Conservation (phyloP, 2,329 filamentous ascomycete genomes). For the Colletotrichum sojae region DNA sequence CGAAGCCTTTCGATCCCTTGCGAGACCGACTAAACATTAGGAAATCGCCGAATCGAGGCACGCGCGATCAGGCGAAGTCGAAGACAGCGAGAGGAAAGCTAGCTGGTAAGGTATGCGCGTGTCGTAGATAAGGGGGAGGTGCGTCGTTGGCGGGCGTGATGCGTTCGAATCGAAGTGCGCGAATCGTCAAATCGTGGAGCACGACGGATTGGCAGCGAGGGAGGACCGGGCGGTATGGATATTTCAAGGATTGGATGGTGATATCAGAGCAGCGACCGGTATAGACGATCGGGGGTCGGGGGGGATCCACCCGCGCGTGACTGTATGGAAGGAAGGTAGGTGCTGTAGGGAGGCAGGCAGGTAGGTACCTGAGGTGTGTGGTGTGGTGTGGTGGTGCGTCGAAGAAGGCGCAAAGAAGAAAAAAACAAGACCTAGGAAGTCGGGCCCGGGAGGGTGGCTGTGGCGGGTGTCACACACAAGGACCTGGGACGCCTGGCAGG, state of each 20-base stretch:
- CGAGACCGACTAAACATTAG: slow-evolving; percentile 39
- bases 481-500: slow-evolving; percentile 39
- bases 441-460: slow-evolving; percentile 33
- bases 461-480: slow-evolving; percentile 39
- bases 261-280: slow-evolving; percentile 34
- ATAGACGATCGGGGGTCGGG: slow-evolving; percentile 28
- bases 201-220: slow-evolving; percentile 7
- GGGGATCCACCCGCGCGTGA: slow-evolving; percentile 37
- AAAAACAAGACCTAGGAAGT: slow-evolving; percentile 18
- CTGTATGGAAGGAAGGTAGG: too few relatives aligned
- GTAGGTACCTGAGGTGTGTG: background rate
- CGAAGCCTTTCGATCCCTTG: slow-evolving; percentile 40
- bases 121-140: background rate
- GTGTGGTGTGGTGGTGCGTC: background rate
- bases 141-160: background rate
- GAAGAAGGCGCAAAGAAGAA: slow-evolving; percentile 27
- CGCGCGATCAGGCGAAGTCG: slow-evolving; percentile 15
- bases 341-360: too few relatives aligned
- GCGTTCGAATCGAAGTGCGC: slow-evolving; percentile 24
- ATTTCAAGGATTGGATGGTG: slow-evolving; percentile 27
- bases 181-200: slow-evolving; percentile 26
- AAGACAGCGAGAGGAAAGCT: background rate
- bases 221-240: slow-evolving; percentile 34
- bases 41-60: slow-evolving; percentile 13
- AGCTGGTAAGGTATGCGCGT: slow-evolving; percentile 8